Percentiles rank a stretch among this genome's conserved stretches.
phyloP scores from a whole-genome alignment of 2,329 filamentous ascomycete species.

The Penicillium occitanis region DNA sequence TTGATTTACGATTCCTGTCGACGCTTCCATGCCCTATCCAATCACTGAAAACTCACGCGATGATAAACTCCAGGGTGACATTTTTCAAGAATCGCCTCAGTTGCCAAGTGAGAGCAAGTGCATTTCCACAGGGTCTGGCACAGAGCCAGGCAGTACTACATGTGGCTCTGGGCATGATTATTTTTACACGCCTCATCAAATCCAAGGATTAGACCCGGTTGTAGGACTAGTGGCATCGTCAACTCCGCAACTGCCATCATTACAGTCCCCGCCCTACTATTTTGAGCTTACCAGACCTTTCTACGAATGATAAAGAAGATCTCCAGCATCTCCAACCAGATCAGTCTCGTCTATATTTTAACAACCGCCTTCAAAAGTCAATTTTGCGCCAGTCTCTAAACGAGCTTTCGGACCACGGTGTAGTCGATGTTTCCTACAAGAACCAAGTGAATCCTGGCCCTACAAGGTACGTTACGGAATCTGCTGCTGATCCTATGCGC shows the following conservation, averaged over 20 bases:
- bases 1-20: slow-evolving; percentile 4
- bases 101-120: slow-evolving; percentile 9
- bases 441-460: background rate
- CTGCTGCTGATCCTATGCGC: background rate
- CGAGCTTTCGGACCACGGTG: background rate
- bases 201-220: background rate
- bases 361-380: background rate
- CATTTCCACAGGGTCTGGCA: slow-evolving; percentile 1
- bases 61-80: slow-evolving; percentile 7
- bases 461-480: slow-evolving; percentile 14
- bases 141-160: slow-evolving; percentile 2
- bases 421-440: slow-evolving; percentile 3
- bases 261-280: too few relatives aligned
- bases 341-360: background rate
- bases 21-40: slow-evolving; percentile 13
- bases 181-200: background rate
- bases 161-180: background rate
- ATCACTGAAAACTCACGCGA: slow-evolving; percentile 19
- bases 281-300: slow-evolving; percentile 1
- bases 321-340: background rate
- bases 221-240: background rate
- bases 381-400: background rate
- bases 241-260: background rate
- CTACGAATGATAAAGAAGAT: background rate
- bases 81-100: background rate